phyloP scores from a whole-genome alignment of 768 basidiomycete species.

The Psilocybe cubensis region DNA sequence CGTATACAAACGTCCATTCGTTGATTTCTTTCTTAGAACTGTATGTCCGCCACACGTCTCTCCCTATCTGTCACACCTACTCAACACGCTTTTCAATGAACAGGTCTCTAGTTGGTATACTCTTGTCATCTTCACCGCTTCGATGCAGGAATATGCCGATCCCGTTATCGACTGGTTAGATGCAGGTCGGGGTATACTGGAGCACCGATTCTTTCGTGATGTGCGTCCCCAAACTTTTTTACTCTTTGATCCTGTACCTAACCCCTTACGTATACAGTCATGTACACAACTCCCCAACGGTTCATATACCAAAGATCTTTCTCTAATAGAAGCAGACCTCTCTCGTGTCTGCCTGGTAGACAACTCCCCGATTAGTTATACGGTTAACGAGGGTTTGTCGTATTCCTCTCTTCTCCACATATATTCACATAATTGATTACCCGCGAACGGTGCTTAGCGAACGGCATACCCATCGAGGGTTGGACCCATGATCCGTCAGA shows the following conservation, averaged over 20 bases:
- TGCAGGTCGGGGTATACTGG: slow-evolving; percentile 89
- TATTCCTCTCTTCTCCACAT: background rate
- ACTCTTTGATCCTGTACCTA: slow-evolving; percentile 1
- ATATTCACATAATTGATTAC: background rate
- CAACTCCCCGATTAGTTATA: slow-evolving; percentile 94
- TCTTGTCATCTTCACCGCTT: slow-evolving; percentile 97
- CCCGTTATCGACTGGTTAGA: slow-evolving; percentile 99
- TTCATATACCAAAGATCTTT: slow-evolving; percentile 92
- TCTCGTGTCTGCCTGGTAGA: slow-evolving; percentile 94
- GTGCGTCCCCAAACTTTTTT: slow-evolving; percentile 45
- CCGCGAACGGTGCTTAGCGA: slow-evolving; percentile 67
- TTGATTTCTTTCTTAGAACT: slow-evolving; percentile 61
- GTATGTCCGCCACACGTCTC: slow-evolving; percentile 21
- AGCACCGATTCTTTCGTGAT: slow-evolving; percentile 90
- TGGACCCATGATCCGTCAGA: slow-evolving; percentile 98
- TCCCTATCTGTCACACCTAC: slow-evolving; percentile 5
- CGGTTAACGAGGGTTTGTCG: slow-evolving; percentile 84
- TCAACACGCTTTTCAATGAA: slow-evolving; percentile 8
- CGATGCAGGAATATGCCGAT: slow-evolving; percentile 99
- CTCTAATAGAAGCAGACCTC: slow-evolving; percentile 87
- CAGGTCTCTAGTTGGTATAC: slow-evolving; percentile 99
- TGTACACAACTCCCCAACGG: slow-evolving; percentile 93
- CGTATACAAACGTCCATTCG: slow-evolving; percentile 98
- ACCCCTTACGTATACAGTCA: slow-evolving; percentile 52
- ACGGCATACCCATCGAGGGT: slow-evolving; percentile 98